These are phyloP conservation scores for Typha latifolia DNA, from an alignment of 176 grass and related monocot genomes.

Conservation along the genomic window DNA sequence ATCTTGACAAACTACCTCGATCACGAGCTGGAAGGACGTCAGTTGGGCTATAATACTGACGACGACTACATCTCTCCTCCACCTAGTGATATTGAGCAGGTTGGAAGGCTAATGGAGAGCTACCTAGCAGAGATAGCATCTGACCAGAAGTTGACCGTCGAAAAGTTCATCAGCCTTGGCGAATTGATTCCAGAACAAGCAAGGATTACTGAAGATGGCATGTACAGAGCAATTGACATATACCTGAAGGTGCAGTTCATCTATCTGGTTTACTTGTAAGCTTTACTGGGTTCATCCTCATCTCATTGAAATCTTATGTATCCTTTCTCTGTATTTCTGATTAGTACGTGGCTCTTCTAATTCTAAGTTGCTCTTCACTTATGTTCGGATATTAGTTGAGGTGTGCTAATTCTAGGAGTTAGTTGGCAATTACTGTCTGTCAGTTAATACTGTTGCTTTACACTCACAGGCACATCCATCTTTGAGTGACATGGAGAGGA, in stretches of 20 bases:
- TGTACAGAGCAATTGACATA: conserved; percentile 94
- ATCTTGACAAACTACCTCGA: conserved; percentile 78
- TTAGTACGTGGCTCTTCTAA: no score
- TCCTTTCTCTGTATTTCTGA: background rate
- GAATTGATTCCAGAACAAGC: conserved; percentile 68
- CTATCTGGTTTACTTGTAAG: no score
- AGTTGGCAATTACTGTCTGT: no score
- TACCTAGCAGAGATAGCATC: conserved; percentile 84
- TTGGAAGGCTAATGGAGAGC: conserved; percentile 73
- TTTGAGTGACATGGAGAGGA: conserved; percentile 54
- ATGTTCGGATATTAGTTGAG: no score
- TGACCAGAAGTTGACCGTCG: conserved; percentile 47
- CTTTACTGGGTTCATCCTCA: no score
- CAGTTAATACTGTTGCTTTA: background rate
- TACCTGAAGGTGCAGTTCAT: conserved; percentile 54
- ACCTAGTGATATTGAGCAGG: conserved; percentile 29
- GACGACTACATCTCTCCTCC: conserved; percentile 51
- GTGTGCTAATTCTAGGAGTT: background rate
- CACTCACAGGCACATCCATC: conserved; percentile 47
- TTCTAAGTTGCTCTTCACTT: no score
- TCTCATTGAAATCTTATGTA: background rate
- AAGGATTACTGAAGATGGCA: conserved; percentile 73
- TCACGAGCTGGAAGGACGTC: conserved; percentile 36
- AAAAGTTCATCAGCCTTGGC: conserved; percentile 53
- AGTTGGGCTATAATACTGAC: conserved; percentile 61